Evolutionary conservation across 371 early-diverging fungal genomes (phyloP), one percentile per base, ranked within the genome.

Genomic region (Mortierella sp.): DNA sequence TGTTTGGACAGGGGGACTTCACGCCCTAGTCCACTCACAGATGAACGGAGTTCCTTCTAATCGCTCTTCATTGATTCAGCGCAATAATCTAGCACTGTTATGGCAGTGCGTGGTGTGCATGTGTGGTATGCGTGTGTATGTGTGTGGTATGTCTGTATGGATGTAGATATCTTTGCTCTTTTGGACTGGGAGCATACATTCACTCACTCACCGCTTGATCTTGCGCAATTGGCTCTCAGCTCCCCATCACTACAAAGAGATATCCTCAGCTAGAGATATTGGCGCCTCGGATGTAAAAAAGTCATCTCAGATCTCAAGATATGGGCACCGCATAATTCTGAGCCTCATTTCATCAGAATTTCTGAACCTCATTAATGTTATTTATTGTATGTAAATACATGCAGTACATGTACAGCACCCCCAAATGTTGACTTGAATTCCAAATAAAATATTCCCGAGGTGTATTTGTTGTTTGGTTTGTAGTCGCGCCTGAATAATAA

Each of bases 151-250:
- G n/a, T n/a, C n/a, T n/a, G n/a, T n/a, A n/a, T n/a, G n/a, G 28
- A 28, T 28, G 36, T 36, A 36, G 36, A 36, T 41, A 32, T 9
- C 3, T 60, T 3, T 62, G 43, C 47, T 62, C 62, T 45, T 62
- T 62, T 62, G 62, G 47, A 45, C 45, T 41, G 62, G 47, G 62
- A n/a, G 8, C 62, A 45, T 24, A 43, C 47, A 36, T 22, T n/a
- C 21, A 21, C 45, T 60, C 40, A 13, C 62, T 21, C 62, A 62
- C 62, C 28, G 45, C 28, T 59, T 57, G 40, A 59, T 59, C 47
- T 62, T 62, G 62, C 62, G 62, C 45, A 62, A 62, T 45, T 45
- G 41, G 62, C 62, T 62, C 62, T 8, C 62, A 62, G n/a, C n/a
- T n/a, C 32, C 10, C 32, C 4, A 22, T 57, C 11, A 10, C 13